A percentile compares a stretch with the other conserved stretches of the same genome.
Conservation (phyloP, 129 eudicot genomes). For the Flaveria linearis region DNA sequence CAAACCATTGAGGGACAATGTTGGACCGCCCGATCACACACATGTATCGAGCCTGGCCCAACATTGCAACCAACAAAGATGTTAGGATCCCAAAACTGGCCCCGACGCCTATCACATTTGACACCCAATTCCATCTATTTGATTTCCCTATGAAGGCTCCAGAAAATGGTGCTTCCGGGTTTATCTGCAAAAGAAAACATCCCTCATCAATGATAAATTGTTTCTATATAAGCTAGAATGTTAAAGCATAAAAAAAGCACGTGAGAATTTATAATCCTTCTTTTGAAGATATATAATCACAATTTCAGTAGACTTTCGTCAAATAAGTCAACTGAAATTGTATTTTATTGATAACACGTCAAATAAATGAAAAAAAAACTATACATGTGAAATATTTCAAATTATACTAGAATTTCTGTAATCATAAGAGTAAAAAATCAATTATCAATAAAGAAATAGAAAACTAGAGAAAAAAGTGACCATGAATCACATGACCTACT, state of each 20-base stretch:
- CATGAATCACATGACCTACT: background rate
- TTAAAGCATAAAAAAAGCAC: conserved; percentile 5
- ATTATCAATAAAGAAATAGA: background rate
- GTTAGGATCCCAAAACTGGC: conserved; percentile 95
- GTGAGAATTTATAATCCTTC: background rate
- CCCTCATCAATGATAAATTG: conserved; percentile 6
- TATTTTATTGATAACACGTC: background rate
- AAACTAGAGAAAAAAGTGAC: too few species aligned
- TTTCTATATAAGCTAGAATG: conserved; percentile 5
- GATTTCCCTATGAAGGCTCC: conserved; percentile 71
- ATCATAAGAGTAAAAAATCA: background rate
- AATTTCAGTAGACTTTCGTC: background rate
- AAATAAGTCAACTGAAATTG: background rate
- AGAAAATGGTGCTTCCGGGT: conserved; percentile 79
- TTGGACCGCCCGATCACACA: conserved; percentile 95
- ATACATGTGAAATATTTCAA: background rate
- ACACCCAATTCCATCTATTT: conserved; percentile 73
- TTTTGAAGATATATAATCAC: background rate
- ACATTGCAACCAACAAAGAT: conserved; percentile 87
- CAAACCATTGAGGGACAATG: conserved; percentile 86
- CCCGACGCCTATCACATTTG: conserved; percentile 92
- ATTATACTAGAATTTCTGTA: background rate
- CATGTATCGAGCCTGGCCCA: conserved; percentile 97
- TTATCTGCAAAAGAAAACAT: conserved; percentile 48
- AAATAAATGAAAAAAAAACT: background rate